These are phyloP conservation scores for Dillenia suffruticosa DNA, from an alignment of 164 flowering plant genomes.

Conservation along the genomic window DNA sequence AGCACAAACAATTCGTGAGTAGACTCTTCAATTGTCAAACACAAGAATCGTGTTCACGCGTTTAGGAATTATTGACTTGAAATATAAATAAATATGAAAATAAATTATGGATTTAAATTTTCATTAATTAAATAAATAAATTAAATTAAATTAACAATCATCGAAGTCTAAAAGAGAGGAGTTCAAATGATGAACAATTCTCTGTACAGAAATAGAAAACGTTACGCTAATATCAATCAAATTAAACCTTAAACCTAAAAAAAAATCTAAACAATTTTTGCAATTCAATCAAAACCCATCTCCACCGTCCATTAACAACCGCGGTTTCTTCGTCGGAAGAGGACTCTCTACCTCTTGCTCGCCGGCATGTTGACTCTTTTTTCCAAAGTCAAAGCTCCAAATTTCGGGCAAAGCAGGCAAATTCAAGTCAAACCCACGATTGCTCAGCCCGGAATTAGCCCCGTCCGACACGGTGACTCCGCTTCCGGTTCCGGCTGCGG, in stretches of 20 bases:
- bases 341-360: constrained; percentile 57
- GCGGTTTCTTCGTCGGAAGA: constrained; percentile 38
- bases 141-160: not conserved
- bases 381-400: constrained; percentile 7
- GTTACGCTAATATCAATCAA: not conserved
- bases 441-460: constrained; percentile 14
- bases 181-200: constrained; percentile 10
- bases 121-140: not conserved
- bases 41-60: no score
- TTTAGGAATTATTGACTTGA: no score
- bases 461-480: constrained; percentile 19
- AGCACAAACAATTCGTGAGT: no score
- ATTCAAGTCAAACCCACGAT: constrained; percentile 59
- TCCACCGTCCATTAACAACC: constrained; percentile 8
- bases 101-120: no score
- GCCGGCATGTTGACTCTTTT: not conserved
- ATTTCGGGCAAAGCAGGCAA: constrained; percentile 57
- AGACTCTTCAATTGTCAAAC: no score
- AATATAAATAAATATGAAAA: no score
- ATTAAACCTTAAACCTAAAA: not conserved
- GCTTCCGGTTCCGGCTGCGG: constrained; percentile 17
- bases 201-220: constrained; percentile 4
- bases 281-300: not conserved
- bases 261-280: not conserved
- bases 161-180: not conserved